A percentile compares a stretch with the other conserved stretches of the same genome.
Evolutionary conservation across 2,329 filamentous ascomycete genomes (phyloP).

Genomic region (Neofusicoccum sp.): DNA sequence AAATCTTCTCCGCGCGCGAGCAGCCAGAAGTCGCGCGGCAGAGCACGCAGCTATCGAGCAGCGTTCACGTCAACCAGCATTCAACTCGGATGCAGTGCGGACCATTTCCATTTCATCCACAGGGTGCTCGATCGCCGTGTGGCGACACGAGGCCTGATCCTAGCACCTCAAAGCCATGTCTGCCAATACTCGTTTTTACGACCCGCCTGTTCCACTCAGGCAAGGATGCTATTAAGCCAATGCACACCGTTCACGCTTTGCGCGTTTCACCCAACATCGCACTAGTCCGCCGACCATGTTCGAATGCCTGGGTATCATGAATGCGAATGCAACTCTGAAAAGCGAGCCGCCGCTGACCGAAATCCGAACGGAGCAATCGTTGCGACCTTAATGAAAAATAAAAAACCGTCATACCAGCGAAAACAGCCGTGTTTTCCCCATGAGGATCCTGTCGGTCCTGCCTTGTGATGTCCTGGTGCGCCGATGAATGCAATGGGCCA

Average conservation of each 20-base stretch:
- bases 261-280: conserved; percentile 9
- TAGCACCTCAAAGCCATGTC: too few species aligned
- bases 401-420: not conserved
- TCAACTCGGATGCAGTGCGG: too few species aligned
- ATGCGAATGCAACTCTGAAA: not conserved
- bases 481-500: conserved; percentile 12
- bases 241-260: not conserved
- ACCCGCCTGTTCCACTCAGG: not conserved
- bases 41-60: not conserved
- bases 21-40: not conserved
- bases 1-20: conserved; percentile 10
- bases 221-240: not conserved
- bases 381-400: not conserved
- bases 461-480: not conserved
- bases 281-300: conserved; percentile 8
- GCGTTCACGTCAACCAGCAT: too few species aligned
- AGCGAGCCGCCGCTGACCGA: not conserved
- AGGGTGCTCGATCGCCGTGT: too few species aligned
- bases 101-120: too few species aligned
- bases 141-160: too few species aligned
- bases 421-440: not conserved
- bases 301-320: conserved; percentile 13
- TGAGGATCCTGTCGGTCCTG: not conserved
- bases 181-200: not conserved
- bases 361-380: not conserved